A percentile compares a stretch with the other conserved stretches of the same genome.
These are phyloP conservation scores for Phyllosticta paracitricarpa DNA, from an alignment of 2,329 filamentous ascomycete species.

Conservation along the genomic window DNA sequence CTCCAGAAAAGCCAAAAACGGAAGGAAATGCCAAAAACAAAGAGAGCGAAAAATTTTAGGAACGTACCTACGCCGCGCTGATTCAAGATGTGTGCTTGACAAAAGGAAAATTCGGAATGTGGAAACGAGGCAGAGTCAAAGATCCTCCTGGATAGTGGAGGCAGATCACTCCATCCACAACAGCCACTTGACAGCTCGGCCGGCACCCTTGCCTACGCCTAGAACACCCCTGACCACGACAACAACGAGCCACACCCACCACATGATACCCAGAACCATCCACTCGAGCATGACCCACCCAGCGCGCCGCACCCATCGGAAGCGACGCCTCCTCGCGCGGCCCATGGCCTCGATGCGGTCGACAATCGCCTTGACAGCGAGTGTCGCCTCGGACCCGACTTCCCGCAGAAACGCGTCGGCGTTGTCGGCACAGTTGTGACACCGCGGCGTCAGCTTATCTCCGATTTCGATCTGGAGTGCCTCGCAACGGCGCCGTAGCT, in stretches of 20 bases:
- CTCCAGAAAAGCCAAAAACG: neutral
- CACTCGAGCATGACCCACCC: slow-evolving; percentile 76
- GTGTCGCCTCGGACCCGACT: slow-evolving; percentile 63
- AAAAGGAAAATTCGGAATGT: neutral
- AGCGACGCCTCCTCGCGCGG: slow-evolving; percentile 59
- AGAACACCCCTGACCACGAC: slow-evolving; percentile 60
- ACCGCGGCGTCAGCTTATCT: slow-evolving; percentile 45
- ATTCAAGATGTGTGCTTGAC: neutral
- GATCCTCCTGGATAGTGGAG: neutral
- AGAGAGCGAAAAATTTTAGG: neutral
- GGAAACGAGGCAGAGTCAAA: neutral
- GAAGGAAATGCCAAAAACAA: neutral
- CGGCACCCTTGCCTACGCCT: slow-evolving; percentile 50
- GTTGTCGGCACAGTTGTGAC: slow-evolving; percentile 61
- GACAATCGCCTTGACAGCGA: slow-evolving; percentile 69
- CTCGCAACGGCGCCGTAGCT: slow-evolving; percentile 35
- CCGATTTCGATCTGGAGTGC: slow-evolving; percentile 38
- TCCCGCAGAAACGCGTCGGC: slow-evolving; percentile 71
- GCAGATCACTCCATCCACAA: slow-evolving; percentile 51
- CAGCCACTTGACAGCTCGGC: slow-evolving; percentile 63
- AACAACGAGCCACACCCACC: slow-evolving; percentile 88
- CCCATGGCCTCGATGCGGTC: slow-evolving; percentile 63
- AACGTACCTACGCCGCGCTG: neutral
- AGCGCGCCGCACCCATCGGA: slow-evolving; percentile 61
- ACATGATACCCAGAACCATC: slow-evolving; percentile 79